Conservation (phyloP, 768 basidiomycete species). For the Xerocomellus amylosporus region DNA sequence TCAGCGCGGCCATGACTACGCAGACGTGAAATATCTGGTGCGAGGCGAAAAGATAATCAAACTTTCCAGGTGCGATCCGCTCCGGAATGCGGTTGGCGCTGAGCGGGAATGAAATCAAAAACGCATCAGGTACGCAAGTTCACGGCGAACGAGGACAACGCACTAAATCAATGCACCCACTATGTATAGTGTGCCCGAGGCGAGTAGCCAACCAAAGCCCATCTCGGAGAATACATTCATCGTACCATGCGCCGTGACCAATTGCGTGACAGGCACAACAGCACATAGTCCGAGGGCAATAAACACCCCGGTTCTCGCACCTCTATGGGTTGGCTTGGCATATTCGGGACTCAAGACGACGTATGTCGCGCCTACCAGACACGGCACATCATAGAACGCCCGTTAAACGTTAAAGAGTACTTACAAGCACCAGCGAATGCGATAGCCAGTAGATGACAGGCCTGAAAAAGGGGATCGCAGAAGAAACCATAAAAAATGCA, state of each 20-base stretch:
- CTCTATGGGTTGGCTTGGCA: constrained; percentile 68
- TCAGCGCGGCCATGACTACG: constrained; percentile 69
- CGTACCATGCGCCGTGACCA: constrained; percentile 57
- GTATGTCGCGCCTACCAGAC: constrained; percentile 55
- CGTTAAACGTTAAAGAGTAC: constrained; percentile 22
- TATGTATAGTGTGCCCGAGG: constrained; percentile 75
- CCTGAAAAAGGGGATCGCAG: constrained; percentile 53
- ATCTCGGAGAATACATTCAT: constrained; percentile 53
- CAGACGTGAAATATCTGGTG: constrained; percentile 90
- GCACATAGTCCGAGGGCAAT: constrained; percentile 72
- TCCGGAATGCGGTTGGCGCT: constrained; percentile 87
- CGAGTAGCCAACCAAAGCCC: constrained; percentile 68
- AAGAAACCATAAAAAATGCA: constrained; percentile 77
- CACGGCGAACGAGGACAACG: constrained; percentile 39
- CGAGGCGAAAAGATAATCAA: constrained; percentile 76
- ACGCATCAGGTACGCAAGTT: constrained; percentile 23
- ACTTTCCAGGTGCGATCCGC: constrained; percentile 66
- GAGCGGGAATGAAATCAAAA: constrained; percentile 36
- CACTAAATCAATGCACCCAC: constrained; percentile 79
- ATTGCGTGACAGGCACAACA: constrained; percentile 66
- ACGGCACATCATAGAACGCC: constrained; percentile 1
- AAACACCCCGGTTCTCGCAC: constrained; percentile 76
- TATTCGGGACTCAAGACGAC: constrained; percentile 80
- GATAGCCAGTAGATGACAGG: constrained; percentile 54
- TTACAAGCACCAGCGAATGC: constrained; percentile 55